Evolutionary conservation across 345 rosid species (phyloP).

Genomic region (Triadica sebifera): DNA sequence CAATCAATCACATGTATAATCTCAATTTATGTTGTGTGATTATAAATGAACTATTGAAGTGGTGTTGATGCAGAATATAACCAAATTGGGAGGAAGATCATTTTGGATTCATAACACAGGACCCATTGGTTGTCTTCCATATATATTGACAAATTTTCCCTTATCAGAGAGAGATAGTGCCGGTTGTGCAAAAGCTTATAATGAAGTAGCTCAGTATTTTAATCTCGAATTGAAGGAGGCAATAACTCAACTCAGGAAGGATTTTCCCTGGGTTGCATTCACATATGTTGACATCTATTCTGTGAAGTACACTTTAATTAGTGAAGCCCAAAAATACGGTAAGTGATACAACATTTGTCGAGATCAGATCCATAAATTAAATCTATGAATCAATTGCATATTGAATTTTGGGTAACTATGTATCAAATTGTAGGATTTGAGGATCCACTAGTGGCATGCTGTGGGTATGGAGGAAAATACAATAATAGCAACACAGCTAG

Average conservation of each 20-base stretch:
- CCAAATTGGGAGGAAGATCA: constrained; percentile 41
- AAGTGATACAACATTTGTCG: neutral
- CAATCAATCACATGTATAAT: no score
- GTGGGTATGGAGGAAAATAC: constrained; percentile 16
- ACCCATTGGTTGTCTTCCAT: constrained; percentile 67
- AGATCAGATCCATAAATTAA: no score
- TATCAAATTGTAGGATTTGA: neutral
- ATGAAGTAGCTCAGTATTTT: constrained; percentile 50
- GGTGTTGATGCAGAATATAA: constrained; percentile 36
- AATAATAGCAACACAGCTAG: neutral
- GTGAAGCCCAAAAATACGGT: constrained; percentile 43
- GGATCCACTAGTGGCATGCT: constrained; percentile 12
- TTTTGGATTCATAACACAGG: constrained; percentile 79
- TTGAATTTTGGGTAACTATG: no score
- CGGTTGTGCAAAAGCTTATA: constrained; percentile 49
- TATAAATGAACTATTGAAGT: neutral
- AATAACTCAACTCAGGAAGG: constrained; percentile 34
- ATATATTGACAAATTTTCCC: constrained; percentile 29
- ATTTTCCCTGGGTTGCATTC: constrained; percentile 36
- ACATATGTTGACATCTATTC: constrained; percentile 53
- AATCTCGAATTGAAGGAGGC: constrained; percentile 38
- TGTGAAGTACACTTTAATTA: constrained; percentile 47
- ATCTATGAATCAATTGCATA: no score
- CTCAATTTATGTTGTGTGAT: no score
- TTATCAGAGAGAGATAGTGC: constrained; percentile 29